These are phyloP conservation scores for Candida krabiensis DNA, from an alignment of 805 yeast genomes.

Conservation along the genomic window DNA sequence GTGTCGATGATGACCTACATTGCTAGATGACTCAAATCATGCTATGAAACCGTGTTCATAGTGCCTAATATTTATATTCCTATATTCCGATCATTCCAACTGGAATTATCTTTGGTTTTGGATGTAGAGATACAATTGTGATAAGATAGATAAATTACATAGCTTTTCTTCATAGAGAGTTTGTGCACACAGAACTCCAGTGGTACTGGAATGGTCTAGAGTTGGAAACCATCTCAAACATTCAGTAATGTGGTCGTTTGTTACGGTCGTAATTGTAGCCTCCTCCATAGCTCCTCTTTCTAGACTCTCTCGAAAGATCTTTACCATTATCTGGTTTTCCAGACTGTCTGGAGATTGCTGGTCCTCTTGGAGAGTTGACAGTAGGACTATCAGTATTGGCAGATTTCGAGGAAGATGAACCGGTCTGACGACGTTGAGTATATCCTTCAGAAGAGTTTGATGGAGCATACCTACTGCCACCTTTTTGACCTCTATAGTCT, in stretches of 20 bases:
- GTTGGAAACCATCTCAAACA: no score
- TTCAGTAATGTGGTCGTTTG: conserved; percentile 17
- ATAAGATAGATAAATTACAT: no score
- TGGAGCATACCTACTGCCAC: not conserved
- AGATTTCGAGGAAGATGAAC: not conserved
- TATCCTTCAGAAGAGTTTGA: conserved; percentile 1
- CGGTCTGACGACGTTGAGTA: not conserved
- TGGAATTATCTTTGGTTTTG: no score
- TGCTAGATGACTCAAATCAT: no score
- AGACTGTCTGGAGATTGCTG: not conserved
- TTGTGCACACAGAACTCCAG: no score
- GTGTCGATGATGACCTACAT: no score
- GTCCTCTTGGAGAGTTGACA: not conserved
- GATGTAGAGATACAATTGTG: no score
- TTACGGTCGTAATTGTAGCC: conserved; percentile 7
- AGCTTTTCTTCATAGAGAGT: no score
- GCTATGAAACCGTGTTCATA: no score
- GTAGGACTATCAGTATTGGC: not conserved
- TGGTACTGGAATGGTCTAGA: no score
- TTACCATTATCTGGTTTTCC: not conserved
- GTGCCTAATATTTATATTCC: no score
- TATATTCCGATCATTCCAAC: no score
- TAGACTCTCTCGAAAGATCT: conserved; percentile 1
- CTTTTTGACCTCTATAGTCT: conserved; percentile 2
- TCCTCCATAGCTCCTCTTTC: conserved; percentile 15